phyloP scores from a whole-genome alignment of 441 rosid genomes.

The Syzygium syzygioides region DNA sequence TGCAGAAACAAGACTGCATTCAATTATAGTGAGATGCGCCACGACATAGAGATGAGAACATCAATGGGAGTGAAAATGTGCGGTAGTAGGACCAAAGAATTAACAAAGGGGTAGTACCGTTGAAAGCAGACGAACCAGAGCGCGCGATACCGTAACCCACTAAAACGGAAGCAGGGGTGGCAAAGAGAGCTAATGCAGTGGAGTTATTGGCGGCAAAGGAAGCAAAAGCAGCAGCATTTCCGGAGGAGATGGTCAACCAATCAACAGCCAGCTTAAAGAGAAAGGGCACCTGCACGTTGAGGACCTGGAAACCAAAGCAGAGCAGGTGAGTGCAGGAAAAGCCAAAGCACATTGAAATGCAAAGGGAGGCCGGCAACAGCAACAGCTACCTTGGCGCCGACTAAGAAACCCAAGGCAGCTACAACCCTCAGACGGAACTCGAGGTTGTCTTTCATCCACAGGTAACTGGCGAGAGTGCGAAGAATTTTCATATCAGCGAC shows the following conservation, averaged over 20 bases:
- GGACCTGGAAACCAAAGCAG: slow-evolving; percentile 4
- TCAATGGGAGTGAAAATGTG: not conserved
- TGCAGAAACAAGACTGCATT: slow-evolving; percentile 23
- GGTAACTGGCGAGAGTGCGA: slow-evolving; percentile 51
- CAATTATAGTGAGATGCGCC: not conserved
- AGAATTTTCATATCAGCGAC: slow-evolving; percentile 66
- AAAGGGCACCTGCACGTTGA: slow-evolving; percentile 94
- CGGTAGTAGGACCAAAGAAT: not conserved
- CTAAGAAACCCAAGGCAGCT: slow-evolving; percentile 65
- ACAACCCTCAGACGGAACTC: slow-evolving; percentile 80
- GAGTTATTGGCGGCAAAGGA: slow-evolving; percentile 51
- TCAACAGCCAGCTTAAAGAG: slow-evolving; percentile 86
- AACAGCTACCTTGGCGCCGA: slow-evolving; percentile 58
- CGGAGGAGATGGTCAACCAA: slow-evolving; percentile 57
- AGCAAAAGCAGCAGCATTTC: slow-evolving; percentile 43
- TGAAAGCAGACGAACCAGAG: slow-evolving; percentile 69
- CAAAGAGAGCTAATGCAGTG: slow-evolving; percentile 49
- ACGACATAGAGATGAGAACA: not conserved
- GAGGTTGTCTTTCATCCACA: slow-evolving; percentile 80
- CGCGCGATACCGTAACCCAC: slow-evolving; percentile 94
- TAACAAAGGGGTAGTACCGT: slow-evolving; percentile 39
- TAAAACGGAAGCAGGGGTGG: slow-evolving; percentile 77
- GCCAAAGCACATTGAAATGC: not conserved
- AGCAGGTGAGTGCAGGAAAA: not conserved
- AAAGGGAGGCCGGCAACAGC: not conserved